phyloP scores from a whole-genome alignment of 2,329 filamentous ascomycete genomes.

The Arthrobotrys megalospora region DNA sequence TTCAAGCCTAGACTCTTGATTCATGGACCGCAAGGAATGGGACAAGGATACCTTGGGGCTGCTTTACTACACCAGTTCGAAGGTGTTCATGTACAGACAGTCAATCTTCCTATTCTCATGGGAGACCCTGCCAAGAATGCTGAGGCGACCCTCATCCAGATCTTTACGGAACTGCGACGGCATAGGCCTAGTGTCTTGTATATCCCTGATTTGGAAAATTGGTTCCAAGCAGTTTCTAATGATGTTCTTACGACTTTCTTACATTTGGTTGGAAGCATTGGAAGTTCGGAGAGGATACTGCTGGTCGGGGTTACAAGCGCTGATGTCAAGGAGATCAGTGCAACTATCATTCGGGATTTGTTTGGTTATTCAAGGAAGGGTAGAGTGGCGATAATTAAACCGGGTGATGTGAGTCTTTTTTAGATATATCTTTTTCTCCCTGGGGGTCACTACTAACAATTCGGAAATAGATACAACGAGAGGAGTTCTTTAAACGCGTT shows the following conservation, averaged over 20 bases:
- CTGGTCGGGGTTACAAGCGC: conserved; percentile 87
- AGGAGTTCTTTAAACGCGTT: conserved; percentile 83
- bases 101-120: conserved; percentile 89
- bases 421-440: no score
- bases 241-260: conserved; percentile 83
- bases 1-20: conserved; percentile 91
- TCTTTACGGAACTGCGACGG: conserved; percentile 92
- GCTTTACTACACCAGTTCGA: conserved; percentile 93
- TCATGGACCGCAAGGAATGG: conserved; percentile 87
- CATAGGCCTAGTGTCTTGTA: conserved; percentile 97
- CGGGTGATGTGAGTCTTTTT: conserved; percentile 72
- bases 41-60: conserved; percentile 88
- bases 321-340: conserved; percentile 75
- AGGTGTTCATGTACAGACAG: conserved; percentile 92
- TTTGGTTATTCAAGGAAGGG: conserved; percentile 90
- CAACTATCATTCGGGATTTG: conserved; percentile 79
- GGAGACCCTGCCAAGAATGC: conserved; percentile 84
- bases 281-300: conserved; percentile 91
- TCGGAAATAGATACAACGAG: conserved; percentile 73
- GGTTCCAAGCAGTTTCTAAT: conserved; percentile 80
- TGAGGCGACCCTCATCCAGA: conserved; percentile 89
- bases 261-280: conserved; percentile 83
- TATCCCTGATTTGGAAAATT: conserved; percentile 89
- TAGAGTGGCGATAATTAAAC: conserved; percentile 78
- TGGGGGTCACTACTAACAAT: conserved; percentile 9